Conservation (phyloP, 768 basidiomycete species). For the Podaxis sp. region DNA sequence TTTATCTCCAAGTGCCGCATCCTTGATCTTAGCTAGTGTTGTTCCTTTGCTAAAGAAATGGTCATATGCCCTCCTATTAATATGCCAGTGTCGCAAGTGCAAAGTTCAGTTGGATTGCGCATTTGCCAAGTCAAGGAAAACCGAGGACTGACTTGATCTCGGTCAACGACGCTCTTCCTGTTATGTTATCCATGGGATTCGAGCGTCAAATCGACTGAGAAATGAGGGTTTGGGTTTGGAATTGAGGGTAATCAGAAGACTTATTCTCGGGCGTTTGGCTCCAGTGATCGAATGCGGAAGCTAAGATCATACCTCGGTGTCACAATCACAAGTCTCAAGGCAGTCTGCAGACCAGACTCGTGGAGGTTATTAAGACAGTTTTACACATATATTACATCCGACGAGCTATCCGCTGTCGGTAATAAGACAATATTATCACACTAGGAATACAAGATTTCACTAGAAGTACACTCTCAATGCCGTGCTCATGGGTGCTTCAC, state of each 20-base stretch:
- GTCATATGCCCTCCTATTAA: conserved; percentile 38
- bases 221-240: background rate
- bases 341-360: too few relatives aligned
- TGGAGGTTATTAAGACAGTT: background rate
- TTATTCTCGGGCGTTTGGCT: background rate
- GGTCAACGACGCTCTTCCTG: conserved; percentile 1
- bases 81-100: background rate
- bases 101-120: background rate
- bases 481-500: conserved; percentile 58
- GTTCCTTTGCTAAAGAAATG: conserved; percentile 50
- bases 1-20: conserved; percentile 60
- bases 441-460: background rate
- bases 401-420: background rate
- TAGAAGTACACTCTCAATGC: conserved; percentile 71
- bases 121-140: conserved; percentile 8
- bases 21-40: conserved; percentile 63
- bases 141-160: conserved; percentile 18
- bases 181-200: background rate
- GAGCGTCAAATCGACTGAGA: background rate
- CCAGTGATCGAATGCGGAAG: conserved; percentile 5
- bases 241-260: background rate
- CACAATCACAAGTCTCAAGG: too few relatives aligned
- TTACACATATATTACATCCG: background rate
- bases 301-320: background rate
- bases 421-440: background rate